Conservation (phyloP, 257 asterid genomes). For the Hygrophila difformis region DNA sequence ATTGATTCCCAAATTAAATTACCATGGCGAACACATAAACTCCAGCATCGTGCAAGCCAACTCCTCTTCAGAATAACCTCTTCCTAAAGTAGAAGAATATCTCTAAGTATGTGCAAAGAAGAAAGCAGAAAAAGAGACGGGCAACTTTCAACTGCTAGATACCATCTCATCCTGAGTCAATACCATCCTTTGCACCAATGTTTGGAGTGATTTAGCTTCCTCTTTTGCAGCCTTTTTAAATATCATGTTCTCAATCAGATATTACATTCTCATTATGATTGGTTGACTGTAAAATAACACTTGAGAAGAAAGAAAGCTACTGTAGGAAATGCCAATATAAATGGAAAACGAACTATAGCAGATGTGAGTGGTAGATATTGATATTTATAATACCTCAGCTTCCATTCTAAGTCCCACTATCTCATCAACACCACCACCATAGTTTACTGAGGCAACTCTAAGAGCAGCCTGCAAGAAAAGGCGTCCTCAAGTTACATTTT, state of each 20-base stretch:
- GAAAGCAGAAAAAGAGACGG: slow-evolving; percentile 2
- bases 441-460: slow-evolving; percentile 65
- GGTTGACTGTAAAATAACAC: neutral
- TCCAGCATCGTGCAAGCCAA: slow-evolving; percentile 94
- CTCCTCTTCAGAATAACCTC: slow-evolving; percentile 90
- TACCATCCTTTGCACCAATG: slow-evolving; percentile 58
- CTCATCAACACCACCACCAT: slow-evolving; percentile 71
- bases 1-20: neutral
- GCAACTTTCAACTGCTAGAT: slow-evolving; percentile 19
- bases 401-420: slow-evolving; percentile 62
- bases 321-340: neutral
- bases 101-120: slow-evolving; percentile 25
- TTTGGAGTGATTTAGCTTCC: slow-evolving; percentile 68
- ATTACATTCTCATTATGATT: neutral
- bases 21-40: slow-evolving; percentile 64
- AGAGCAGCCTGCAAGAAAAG: slow-evolving; percentile 61
- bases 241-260: neutral
- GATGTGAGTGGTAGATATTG: slow-evolving; percentile 11
- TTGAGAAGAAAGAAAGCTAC: neutral
- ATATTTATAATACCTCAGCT: slow-evolving; percentile 55
- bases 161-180: slow-evolving; percentile 81
- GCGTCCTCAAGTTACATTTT: slow-evolving; percentile 3
- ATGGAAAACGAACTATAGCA: neutral
- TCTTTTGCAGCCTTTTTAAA: slow-evolving; percentile 54
- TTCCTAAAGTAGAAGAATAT: slow-evolving; percentile 58